Percentiles rank a stretch among this genome's conserved stretches.
These are phyloP conservation scores for Rhinocladiella similis DNA, from an alignment of 2,329 filamentous ascomycete genomes.

Conservation along the genomic window DNA sequence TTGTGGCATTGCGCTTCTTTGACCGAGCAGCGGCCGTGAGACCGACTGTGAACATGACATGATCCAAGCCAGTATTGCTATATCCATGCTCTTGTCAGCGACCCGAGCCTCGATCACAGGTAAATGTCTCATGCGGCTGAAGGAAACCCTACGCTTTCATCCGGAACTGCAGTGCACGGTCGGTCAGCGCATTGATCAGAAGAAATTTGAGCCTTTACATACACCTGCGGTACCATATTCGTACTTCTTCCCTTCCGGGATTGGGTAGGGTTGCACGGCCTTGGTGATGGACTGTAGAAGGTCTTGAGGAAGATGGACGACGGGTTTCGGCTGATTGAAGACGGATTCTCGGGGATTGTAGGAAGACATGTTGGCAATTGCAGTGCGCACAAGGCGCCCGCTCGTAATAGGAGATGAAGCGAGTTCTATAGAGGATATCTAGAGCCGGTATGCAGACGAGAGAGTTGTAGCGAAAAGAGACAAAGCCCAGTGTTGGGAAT, in stretches of 20 bases:
- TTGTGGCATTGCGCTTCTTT: conserved; percentile 84
- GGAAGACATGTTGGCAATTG: conserved; percentile 16
- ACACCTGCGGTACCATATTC: conserved; percentile 64
- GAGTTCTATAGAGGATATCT: not conserved
- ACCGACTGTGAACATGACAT: conserved; percentile 85
- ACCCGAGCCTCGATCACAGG: conserved; percentile 28
- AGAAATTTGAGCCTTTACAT: conserved; percentile 36
- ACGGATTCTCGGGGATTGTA: conserved; percentile 25
- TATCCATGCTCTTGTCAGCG: conserved; percentile 48
- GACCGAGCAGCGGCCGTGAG: conserved; percentile 86
- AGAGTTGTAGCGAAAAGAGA: not conserved
- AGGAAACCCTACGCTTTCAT: conserved; percentile 63
- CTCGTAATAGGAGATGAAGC: not conserved
- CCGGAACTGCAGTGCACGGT: conserved; percentile 54
- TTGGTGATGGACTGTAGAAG: conserved; percentile 47
- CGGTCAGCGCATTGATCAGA: conserved; percentile 22
- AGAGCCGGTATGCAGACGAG: not conserved
- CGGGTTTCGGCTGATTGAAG: conserved; percentile 30
- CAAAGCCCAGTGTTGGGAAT: not conserved
- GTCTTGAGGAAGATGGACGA: conserved; percentile 30
- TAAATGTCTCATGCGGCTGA: conserved; percentile 32
- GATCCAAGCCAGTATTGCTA: conserved; percentile 47
- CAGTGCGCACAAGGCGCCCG: not conserved
- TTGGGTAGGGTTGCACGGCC: conserved; percentile 50
- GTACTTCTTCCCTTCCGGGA: conserved; percentile 53